A percentile compares a stretch with the other conserved stretches of the same genome.
Evolutionary conservation across 1,284 basidiomycete genomes (phyloP).

Genomic region (Tilletiaria anomala): DNA sequence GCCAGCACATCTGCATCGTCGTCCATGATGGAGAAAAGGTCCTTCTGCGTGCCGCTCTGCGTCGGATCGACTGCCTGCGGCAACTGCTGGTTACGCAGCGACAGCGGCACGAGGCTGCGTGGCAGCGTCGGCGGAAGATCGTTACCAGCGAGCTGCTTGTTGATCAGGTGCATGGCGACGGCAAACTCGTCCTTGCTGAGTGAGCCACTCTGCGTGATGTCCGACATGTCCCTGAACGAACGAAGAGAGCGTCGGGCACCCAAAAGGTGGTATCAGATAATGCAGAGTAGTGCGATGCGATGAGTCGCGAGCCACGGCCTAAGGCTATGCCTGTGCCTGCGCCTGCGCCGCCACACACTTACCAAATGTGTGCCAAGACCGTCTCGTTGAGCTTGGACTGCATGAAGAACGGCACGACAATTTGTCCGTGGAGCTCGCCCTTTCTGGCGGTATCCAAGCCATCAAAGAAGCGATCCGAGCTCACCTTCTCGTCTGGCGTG

Average conservation of each 20-base stretch:
- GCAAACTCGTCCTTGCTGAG: constrained; percentile 88
- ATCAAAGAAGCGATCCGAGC: constrained; percentile 68
- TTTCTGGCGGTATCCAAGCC: constrained; percentile 59
- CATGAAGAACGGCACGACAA: constrained; percentile 90
- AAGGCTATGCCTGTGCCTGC: too few species aligned
- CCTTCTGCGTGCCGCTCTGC: constrained; percentile 34
- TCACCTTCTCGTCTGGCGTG: constrained; percentile 62
- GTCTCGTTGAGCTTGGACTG: constrained; percentile 75
- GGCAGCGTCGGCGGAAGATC: constrained; percentile 59
- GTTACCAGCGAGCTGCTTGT: constrained; percentile 68
- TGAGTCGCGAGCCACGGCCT: too few species aligned
- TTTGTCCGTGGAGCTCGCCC: constrained; percentile 79
- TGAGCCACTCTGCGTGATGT: constrained; percentile 73
- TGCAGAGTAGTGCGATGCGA: too few species aligned
- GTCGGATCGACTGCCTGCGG: constrained; percentile 9
- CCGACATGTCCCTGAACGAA: constrained; percentile 73
- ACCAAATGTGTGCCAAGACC: constrained; percentile 76
- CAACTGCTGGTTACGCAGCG: constrained; percentile 47
- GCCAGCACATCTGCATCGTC: constrained; percentile 45
- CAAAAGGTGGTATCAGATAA: not conserved
- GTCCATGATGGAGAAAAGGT: constrained; percentile 47
- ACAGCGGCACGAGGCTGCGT: constrained; percentile 62
- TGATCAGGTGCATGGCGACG: constrained; percentile 88
- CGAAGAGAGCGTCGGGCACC: not conserved
- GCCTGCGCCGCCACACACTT: too few species aligned